These are phyloP conservation scores for Schizochytrium sp. DNA, from an alignment of 108 stramenopile genomes.

Conservation along the genomic window DNA sequence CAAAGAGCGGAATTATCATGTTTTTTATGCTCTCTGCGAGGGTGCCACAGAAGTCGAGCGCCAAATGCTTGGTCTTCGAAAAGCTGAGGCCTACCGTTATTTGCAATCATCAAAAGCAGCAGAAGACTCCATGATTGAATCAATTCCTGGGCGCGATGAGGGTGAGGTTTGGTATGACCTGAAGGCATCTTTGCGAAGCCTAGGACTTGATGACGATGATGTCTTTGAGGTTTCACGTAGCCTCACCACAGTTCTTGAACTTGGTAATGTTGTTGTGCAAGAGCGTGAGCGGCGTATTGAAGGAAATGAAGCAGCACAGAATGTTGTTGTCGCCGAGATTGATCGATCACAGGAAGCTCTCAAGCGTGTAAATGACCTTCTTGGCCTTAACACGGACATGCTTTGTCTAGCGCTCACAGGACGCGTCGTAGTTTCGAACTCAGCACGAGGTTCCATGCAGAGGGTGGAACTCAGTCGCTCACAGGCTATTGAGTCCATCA, in stretches of 20 bases:
- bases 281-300: slow-evolving; percentile 63
- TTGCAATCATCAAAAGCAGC: slow-evolving; percentile 60
- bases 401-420: neutral
- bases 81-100: slow-evolving; percentile 63
- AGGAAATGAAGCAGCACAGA: slow-evolving; percentile 66
- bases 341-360: neutral
- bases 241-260: slow-evolving; percentile 66
- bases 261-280: slow-evolving; percentile 70
- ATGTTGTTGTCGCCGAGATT: neutral
- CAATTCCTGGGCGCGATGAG: slow-evolving; percentile 73
- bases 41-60: slow-evolving; percentile 77
- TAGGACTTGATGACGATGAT: slow-evolving; percentile 44
- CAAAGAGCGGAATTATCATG: slow-evolving; percentile 92
- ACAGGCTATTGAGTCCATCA: slow-evolving; percentile 63
- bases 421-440: neutral
- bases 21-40: slow-evolving; percentile 92
- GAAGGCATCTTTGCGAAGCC: slow-evolving; percentile 65
- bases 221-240: slow-evolving; percentile 27
- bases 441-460: slow-evolving; percentile 20
- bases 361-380: neutral
- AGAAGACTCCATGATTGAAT: slow-evolving; percentile 63
- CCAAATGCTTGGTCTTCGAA: slow-evolving; percentile 49
- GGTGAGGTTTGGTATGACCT: slow-evolving; percentile 68
- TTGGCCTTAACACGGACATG: neutral
- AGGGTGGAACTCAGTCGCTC: slow-evolving; percentile 31